phyloP scores from a whole-genome alignment of 1,139 yeast species.

The Yamadazyma spencermartinsiae region DNA sequence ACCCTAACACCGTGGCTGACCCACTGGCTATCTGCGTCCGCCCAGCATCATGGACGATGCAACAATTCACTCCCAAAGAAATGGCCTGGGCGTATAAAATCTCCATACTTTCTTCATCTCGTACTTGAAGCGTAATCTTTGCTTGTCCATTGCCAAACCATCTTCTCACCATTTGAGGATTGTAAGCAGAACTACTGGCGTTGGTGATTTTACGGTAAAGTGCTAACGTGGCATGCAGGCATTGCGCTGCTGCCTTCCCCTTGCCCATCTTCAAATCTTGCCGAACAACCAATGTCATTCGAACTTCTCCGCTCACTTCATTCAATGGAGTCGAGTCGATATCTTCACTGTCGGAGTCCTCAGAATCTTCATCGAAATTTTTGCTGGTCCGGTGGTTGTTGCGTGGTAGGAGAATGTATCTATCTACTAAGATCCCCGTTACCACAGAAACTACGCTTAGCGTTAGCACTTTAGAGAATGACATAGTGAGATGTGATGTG shows the following conservation, averaged over 20 bases:
- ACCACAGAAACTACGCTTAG: constrained; percentile 25
- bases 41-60: constrained; percentile 92
- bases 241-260: constrained; percentile 97
- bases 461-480: no score
- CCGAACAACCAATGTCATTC: constrained; percentile 87
- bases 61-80: constrained; percentile 73
- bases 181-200: constrained; percentile 54
- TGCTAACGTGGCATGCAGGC: constrained; percentile 96
- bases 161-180: constrained; percentile 59
- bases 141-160: constrained; percentile 90
- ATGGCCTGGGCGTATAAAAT: constrained; percentile 78
- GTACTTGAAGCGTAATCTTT: constrained; percentile 85
- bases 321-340: constrained; percentile 60
- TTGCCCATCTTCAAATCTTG: constrained; percentile 90
- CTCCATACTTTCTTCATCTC: constrained; percentile 74
- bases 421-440: constrained; percentile 27
- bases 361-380: constrained; percentile 9
- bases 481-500: no score
- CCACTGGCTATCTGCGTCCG: constrained; percentile 96
- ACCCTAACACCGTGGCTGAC: constrained; percentile 88
- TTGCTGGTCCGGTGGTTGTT: neutral
- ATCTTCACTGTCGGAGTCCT: constrained; percentile 37
- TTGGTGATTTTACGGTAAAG: constrained; percentile 72
- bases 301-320: constrained; percentile 71
- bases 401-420: constrained; percentile 9